Evolutionary conservation across 2,329 filamentous ascomycete species (phyloP), one percentile per base, ranked within the genome.

Genomic region (Neoscytalidium dimidiatum): DNA sequence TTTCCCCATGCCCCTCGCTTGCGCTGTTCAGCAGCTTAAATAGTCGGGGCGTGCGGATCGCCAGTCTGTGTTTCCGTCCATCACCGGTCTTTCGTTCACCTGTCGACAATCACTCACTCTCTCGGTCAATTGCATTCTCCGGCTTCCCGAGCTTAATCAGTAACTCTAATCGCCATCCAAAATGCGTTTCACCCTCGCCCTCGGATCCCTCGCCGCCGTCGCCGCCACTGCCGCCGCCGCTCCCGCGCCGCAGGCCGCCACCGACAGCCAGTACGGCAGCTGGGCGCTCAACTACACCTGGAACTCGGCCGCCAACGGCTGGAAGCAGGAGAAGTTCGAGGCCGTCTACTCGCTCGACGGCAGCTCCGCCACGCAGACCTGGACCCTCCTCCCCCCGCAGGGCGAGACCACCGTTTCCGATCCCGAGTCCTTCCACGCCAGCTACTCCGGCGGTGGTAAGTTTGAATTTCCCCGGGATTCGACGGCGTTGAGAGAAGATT

Each of bases 181-280:
- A 19, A 60, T 60, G 56, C 56, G 26, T 11, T 31, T 46, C 56
- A 3, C 26, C 7, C 17, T 23, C 26, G 38, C 53, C 4, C 4
- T 57, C 52, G 35, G 33, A 4, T 43, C 53, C 28, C 38, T 60
- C 41, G 38, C 56, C 19, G 56, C 38, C 38, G 14, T 44, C 17
- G 35, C 38, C 38, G 56, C 38, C 26, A 46, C 41, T 21, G 56
- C 41, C 26, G 56, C 56, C 6, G 38, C 56, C 56, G 56, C 48
- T 31, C 38, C 38, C 41, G 51, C 53, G 8, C 53, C 38, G 33
- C 23, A 28, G 14, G 28, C 26, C 11, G 53, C 53, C 38, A 23
- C 53, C 23, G 41, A 28, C 56, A 46, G 56, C 41, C 38, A 46
- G 38, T 60, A 60, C 38, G 56, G 56, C 38, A 60, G 56, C 56